Conservation (phyloP, 2,329 filamentous ascomycete species). For the Xylariaceae sp. region DNA sequence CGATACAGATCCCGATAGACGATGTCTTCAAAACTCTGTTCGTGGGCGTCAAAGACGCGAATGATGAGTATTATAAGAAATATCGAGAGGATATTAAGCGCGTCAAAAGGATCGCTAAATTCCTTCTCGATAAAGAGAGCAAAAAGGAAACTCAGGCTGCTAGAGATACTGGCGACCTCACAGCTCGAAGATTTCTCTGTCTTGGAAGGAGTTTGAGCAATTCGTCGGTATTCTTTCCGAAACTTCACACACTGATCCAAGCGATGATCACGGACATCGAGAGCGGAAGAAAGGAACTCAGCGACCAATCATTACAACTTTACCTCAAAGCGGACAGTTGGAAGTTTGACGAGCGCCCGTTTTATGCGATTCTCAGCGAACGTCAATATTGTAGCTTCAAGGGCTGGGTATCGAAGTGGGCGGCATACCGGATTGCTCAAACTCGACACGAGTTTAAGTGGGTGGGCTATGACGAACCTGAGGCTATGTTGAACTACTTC, state of each 20-base stretch:
- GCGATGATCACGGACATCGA: too few relatives aligned
- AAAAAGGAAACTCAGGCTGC: too few relatives aligned
- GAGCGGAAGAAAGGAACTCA: too few relatives aligned
- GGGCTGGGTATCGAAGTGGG: conserved; percentile 8
- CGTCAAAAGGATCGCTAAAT: not conserved
- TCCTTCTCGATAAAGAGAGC: too few relatives aligned
- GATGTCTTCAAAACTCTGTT: conserved; percentile 47
- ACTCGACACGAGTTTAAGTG: conserved; percentile 7
- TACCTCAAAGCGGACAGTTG: conserved; percentile 5
- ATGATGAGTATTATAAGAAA: conserved; percentile 33
- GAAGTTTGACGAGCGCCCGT: conserved; percentile 18
- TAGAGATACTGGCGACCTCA: conserved; percentile 45
- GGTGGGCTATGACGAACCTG: conserved; percentile 4
- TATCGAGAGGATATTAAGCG: not conserved
- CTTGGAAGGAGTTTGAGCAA: conserved; percentile 62
- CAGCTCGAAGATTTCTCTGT: conserved; percentile 55
- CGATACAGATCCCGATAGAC: too few relatives aligned
- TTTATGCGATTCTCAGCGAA: conserved; percentile 23
- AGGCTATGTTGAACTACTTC: not conserved
- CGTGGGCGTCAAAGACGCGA: conserved; percentile 53
- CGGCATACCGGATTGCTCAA: conserved; percentile 1
- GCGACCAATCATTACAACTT: too few relatives aligned
- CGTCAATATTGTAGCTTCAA: conserved; percentile 14
- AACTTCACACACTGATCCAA: too few relatives aligned
- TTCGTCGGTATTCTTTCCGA: too few relatives aligned